Evolutionary conservation across 192 early-diverging fungal genomes (phyloP).

Genomic region (Linnemannia exigua): DNA sequence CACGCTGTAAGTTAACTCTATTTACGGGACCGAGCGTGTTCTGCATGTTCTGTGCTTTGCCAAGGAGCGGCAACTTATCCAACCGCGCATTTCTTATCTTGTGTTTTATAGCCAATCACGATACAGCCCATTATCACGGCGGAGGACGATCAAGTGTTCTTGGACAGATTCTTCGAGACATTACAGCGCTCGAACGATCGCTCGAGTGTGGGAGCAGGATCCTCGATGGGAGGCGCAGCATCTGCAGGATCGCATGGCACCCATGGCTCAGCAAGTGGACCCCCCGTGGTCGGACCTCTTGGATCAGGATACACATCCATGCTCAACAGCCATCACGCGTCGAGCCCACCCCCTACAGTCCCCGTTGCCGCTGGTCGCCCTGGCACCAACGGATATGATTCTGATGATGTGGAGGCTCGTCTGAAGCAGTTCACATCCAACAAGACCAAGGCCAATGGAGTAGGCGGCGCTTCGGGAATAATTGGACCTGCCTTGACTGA

Average conservation of each 20-base stretch:
- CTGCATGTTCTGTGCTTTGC: too few relatives aligned
- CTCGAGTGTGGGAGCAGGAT: slow-evolving; percentile 44
- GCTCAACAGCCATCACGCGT: slow-evolving; percentile 50
- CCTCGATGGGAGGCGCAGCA: slow-evolving; percentile 35
- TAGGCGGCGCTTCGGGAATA: slow-evolving; percentile 10
- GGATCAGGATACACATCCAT: slow-evolving; percentile 54
- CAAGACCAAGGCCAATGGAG: slow-evolving; percentile 41
- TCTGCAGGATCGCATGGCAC: slow-evolving; percentile 20
- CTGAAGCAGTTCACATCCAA: slow-evolving; percentile 25
- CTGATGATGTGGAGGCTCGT: slow-evolving; percentile 35
- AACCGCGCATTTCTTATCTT: not conserved
- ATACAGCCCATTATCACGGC: slow-evolving; percentile 77
- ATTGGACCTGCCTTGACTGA: slow-evolving; percentile 41
- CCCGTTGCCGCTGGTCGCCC: not conserved
- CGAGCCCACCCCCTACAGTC: slow-evolving; percentile 45
- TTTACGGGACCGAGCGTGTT: not conserved
- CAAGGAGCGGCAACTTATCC: not conserved
- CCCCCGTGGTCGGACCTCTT: slow-evolving; percentile 67
- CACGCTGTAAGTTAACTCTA: slow-evolving; percentile 35
- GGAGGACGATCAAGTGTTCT: slow-evolving; percentile 92
- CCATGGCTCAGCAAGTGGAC: slow-evolving; percentile 47
- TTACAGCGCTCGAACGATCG: slow-evolving; percentile 73
- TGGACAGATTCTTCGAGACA: slow-evolving; percentile 82
- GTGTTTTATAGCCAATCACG: slow-evolving; percentile 62
- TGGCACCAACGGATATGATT: slow-evolving; percentile 33